Percentiles rank a stretch among this genome's conserved stretches.
Conservation (phyloP, 306 rosid genomes). For the Begonia fuchsioides region DNA sequence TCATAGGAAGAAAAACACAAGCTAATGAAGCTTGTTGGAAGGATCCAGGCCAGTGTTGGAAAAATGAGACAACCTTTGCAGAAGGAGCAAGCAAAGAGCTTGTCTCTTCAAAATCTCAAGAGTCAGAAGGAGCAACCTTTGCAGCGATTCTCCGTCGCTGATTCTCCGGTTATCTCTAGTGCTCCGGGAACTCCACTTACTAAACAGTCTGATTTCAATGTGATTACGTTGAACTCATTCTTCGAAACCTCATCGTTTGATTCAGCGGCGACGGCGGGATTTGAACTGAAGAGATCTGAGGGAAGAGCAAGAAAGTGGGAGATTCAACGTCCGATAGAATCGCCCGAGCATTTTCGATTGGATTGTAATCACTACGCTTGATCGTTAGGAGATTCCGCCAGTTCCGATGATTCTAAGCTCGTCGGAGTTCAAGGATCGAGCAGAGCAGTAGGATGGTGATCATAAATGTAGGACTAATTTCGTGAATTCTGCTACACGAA, state of each 20-base stretch:
- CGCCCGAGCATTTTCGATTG: constrained; percentile 4
- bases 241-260: background rate
- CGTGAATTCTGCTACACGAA: background rate
- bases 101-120: too few species aligned
- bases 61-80: too few species aligned
- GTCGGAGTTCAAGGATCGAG: too few species aligned
- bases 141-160: constrained; percentile 4
- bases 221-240: background rate
- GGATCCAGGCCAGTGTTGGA: too few species aligned
- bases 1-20: too few species aligned
- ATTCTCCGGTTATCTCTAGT: constrained; percentile 19
- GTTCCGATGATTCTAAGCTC: background rate
- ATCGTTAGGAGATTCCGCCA: constrained; percentile 37
- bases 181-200: constrained; percentile 47
- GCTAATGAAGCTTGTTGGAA: too few species aligned
- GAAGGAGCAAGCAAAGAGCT: too few species aligned
- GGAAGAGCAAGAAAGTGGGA: constrained; percentile 43
- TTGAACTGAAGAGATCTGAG: constrained; percentile 32
- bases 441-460: too few species aligned
- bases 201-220: background rate
- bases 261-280: constrained; percentile 50
- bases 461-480: background rate
- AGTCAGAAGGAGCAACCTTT: too few species aligned
- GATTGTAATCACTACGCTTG: constrained; percentile 55
- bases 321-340: constrained; percentile 7